Evolutionary conservation across 2,329 filamentous ascomycete genomes (phyloP).

Genomic region (Colletotrichum spaethianum): DNA sequence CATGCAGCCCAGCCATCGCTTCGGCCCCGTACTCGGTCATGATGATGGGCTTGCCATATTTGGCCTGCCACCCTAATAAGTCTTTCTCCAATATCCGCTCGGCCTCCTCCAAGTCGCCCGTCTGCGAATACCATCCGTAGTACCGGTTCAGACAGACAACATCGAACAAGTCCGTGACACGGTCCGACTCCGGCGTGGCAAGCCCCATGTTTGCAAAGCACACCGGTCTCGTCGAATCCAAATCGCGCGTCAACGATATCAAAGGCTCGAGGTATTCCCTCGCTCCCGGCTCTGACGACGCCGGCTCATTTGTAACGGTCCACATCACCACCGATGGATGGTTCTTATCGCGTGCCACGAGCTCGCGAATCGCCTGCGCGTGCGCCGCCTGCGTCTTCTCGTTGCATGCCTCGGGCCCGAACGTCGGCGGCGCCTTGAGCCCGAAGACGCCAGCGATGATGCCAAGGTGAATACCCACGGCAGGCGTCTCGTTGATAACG

Average conservation of each 20-base stretch:
- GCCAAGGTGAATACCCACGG: conserved; percentile 46
- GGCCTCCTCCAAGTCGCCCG: conserved; percentile 44
- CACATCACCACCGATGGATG: conserved; percentile 48
- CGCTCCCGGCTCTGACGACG: conserved; percentile 42
- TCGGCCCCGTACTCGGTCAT: conserved; percentile 50
- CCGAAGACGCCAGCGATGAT: conserved; percentile 40
- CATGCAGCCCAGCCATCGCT: conserved; percentile 47
- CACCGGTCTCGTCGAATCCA: conserved; percentile 47
- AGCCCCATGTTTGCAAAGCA: conserved; percentile 45
- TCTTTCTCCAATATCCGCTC: conserved; percentile 45
- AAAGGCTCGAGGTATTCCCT: conserved; percentile 48
- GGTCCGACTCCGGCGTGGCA: conserved; percentile 40
- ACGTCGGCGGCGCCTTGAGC: conserved; percentile 33
- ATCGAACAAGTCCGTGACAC: conserved; percentile 47
- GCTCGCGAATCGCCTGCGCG: conserved; percentile 44
- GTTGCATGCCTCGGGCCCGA: conserved; percentile 43
- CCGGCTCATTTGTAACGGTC: conserved; percentile 46
- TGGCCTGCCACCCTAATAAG: conserved; percentile 44
- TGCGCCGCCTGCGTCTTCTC: conserved; percentile 43
- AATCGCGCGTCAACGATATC: conserved; percentile 42
- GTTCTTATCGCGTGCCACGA: conserved; percentile 47
- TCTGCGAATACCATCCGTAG: conserved; percentile 48
- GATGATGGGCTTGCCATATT: conserved; percentile 48
- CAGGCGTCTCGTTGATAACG: conserved; percentile 48
- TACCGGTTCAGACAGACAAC: conserved; percentile 49